phyloP scores from a whole-genome alignment of 306 rosid genomes.

The Gleditsia sinensis region DNA sequence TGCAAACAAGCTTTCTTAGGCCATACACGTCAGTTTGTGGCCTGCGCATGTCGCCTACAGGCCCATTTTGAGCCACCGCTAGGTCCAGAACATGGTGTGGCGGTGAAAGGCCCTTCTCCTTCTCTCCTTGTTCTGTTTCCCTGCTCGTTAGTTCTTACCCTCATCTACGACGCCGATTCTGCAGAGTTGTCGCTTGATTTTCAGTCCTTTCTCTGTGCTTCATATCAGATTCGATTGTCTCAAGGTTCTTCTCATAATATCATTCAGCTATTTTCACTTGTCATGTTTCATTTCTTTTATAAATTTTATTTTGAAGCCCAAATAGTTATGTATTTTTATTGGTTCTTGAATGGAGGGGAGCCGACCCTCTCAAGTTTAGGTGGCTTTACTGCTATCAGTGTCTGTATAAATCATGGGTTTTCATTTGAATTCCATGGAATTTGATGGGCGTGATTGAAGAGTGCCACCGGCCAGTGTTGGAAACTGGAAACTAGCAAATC shows the following conservation, averaged over 20 bases:
- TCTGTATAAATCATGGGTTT: background rate
- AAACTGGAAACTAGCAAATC: background rate
- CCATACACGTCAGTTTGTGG: too few relatives aligned
- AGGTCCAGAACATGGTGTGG: too few relatives aligned
- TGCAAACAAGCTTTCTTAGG: too few relatives aligned
- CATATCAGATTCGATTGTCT: background rate
- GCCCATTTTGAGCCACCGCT: too few relatives aligned
- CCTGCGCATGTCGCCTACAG: too few relatives aligned
- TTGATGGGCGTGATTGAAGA: background rate
- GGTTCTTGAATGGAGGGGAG: background rate
- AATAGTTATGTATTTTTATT: background rate
- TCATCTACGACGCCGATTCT: background rate
- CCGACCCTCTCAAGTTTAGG: background rate
- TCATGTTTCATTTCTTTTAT: background rate
- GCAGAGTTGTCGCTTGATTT: background rate
- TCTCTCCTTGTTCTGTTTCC: background rate
- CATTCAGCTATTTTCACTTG: background rate
- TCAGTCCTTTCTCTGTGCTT: background rate
- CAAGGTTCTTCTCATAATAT: conserved; percentile 7
- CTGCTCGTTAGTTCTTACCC: background rate
- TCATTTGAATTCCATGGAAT: background rate
- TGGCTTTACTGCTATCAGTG: background rate
- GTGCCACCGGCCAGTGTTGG: background rate
- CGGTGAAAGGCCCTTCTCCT: background rate
- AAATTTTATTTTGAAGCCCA: background rate